Evolutionary conservation across 169 alveolate species (phyloP), one percentile per base, ranked within the genome.

Genomic region (Eimeria acervulina): DNA sequence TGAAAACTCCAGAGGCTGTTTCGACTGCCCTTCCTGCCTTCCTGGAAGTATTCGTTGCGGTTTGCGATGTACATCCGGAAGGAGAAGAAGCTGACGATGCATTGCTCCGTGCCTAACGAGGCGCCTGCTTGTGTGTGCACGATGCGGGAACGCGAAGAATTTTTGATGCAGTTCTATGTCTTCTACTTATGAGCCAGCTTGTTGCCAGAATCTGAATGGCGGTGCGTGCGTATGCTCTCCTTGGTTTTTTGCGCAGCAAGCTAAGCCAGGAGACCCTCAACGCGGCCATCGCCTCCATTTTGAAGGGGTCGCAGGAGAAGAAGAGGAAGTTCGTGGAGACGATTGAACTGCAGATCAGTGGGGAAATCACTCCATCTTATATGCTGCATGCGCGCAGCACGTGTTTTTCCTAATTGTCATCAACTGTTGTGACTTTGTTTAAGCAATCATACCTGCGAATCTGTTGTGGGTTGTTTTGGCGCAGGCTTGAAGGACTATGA

Each of bases 311-410:
- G 81, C 98, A 98, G 98, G 97, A 97, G 95, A 98, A 98, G 97
- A 97, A 98, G 97, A 98, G 99, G 95, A 99, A 99, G 93, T 99
- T 99, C 97, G 98, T 97, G 72, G 99, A 99, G 98, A 99, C 99
- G 17, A 98, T 99, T 47, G 99, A 99, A 97, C 98, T 99, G 87
- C 99, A 99, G 97, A 99, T 99, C 89, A 99, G 97, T 85, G 36
- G 19, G 97, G 8, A 6, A 2, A 4, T 0, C 6, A 40, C 23
- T 40, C 36, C 28, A 4, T 42, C 36, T 36, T 12, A 21, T 1
- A 3, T 17, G 5, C 3, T 76, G 13, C 31, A 6, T 76, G 59
- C 78, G 7, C 28, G 40, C 78, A 3, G 40, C 12, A 31, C 78
- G 28, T 66, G 1, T 66, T 31, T 61, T 33, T 26, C 33, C 31